Percentiles rank a stretch among this genome's conserved stretches.
These are phyloP conservation scores for Cicer bijugum DNA, from an alignment of 306 rosid species.

Conservation along the genomic window DNA sequence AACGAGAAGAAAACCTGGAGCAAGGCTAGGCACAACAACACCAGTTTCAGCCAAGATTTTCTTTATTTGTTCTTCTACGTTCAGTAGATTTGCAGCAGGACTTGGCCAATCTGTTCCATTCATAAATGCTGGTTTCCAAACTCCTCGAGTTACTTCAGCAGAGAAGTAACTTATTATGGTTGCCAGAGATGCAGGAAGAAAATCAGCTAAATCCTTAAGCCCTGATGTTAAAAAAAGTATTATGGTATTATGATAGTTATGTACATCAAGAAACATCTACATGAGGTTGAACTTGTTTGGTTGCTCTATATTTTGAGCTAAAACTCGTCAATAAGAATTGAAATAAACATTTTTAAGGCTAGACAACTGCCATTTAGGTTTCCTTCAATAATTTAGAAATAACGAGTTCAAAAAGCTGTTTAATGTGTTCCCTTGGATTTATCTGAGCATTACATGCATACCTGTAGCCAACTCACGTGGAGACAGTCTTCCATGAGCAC, in stretches of 20 bases:
- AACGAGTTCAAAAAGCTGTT: constrained; percentile 21
- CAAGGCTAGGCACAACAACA: constrained; percentile 91
- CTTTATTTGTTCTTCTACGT: constrained; percentile 90
- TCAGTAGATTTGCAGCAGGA: constrained; percentile 84
- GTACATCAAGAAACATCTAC: constrained; percentile 30
- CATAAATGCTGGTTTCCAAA: constrained; percentile 95
- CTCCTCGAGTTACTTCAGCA: constrained; percentile 92
- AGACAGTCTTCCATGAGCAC: constrained; percentile 93
- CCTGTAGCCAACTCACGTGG: constrained; percentile 99
- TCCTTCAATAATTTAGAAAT: constrained; percentile 20
- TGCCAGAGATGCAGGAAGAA: constrained; percentile 96
- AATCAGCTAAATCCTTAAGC: constrained; percentile 96
- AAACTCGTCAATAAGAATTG: constrained; percentile 2
- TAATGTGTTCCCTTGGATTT: constrained; percentile 17
- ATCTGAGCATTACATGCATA: constrained; percentile 37
- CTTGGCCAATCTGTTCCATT: constrained; percentile 99
- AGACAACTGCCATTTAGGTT: constrained; percentile 27
- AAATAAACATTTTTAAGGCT: constrained; percentile 30
- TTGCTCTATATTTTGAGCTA: constrained; percentile 26
- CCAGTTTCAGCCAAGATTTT: constrained; percentile 96
- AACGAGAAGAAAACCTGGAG: constrained; percentile 65
- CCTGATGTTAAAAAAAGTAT: constrained; percentile 58
- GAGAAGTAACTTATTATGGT: constrained; percentile 95
- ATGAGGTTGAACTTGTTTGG: constrained; percentile 35
- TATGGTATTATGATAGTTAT: constrained; percentile 22